Evolutionary conservation across 768 basidiomycete species (phyloP).

Genomic region (Kwoniella botswanensis): DNA sequence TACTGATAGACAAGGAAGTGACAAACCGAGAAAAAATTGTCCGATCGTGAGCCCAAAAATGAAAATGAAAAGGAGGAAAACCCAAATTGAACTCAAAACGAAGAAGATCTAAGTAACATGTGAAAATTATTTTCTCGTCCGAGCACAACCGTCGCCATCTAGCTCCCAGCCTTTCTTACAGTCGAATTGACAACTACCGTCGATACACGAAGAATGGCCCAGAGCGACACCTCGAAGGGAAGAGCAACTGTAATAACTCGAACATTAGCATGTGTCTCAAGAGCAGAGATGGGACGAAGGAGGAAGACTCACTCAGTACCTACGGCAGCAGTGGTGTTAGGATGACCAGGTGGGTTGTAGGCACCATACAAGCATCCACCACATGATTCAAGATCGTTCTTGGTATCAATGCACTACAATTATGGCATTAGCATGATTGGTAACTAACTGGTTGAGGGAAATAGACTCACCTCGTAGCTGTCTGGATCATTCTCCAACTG

Average conservation of each 20-base stretch:
- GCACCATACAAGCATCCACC: slow-evolving; percentile 11
- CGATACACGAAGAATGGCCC: neutral
- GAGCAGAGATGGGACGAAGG: neutral
- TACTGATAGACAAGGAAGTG: too few species aligned
- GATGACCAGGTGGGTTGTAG: neutral
- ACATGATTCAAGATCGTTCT: slow-evolving; percentile 9
- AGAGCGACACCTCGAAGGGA: slow-evolving; percentile 1
- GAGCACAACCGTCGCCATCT: neutral
- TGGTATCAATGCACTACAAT: slow-evolving; percentile 9
- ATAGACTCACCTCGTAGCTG: slow-evolving; percentile 6
- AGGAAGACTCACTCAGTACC: neutral
- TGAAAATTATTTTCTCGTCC: neutral
- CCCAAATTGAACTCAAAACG: too few species aligned
- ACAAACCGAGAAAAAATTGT: too few species aligned
- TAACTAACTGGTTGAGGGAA: neutral
- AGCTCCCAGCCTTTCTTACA: slow-evolving; percentile 3
- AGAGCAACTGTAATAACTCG: neutral
- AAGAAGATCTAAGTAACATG: too few species aligned
- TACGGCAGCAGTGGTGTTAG: neutral
- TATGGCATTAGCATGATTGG: neutral
- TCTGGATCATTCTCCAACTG: slow-evolving; percentile 5
- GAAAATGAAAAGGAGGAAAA: too few species aligned
- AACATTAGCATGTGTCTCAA: neutral
- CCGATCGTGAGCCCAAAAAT: too few species aligned
- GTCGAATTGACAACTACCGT: slow-evolving; percentile 2